Evolutionary conservation across 2,329 filamentous ascomycete species (phyloP), one percentile per base, ranked within the genome.

Genomic region (Ilyonectria destructans): DNA sequence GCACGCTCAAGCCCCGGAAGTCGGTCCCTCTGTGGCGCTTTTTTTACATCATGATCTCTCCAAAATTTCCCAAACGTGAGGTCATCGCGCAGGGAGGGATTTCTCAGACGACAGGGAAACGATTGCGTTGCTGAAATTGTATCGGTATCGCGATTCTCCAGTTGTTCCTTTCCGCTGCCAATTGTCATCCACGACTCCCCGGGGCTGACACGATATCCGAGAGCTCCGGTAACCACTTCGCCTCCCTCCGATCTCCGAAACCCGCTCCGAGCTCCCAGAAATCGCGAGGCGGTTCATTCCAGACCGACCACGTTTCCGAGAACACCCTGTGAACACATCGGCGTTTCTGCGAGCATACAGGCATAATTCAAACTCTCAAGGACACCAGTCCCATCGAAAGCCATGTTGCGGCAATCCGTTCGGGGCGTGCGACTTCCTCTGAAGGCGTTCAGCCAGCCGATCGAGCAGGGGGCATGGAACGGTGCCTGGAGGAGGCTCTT

Each of bases 331-430:
- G n/a, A 35, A 35, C 19, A 54, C 0, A 13, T 19, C 10, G 3
- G 31, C n/a, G 31, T 17, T 21, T 6, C 17, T 54, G n/a, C 19
- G n/a, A 31, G 7, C 51, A 9, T 23, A 6, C 26, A 26, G 12
- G 6, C 37, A 19, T 31, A 17, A n/a, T 31, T 40, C 1, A 6
- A 3, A 6, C 17, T 15, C 12, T 4, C 6, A 43, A 43, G 21
- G 23, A 33, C 33, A 31, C 35, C n/a, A 31, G 8, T 43, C 12
- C 4, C 23, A 8, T 12, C 21, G 21, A 29, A 12, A 62, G 61
- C 4, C 58, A 80, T 80, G 77, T 69, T 79, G 48, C 74, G 75
- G 68, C 71, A 76, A 56, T 63, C 74, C 55, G 52, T 78, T 43
- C 73, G 75, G 48, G 69, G 75, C 23, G 67, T 73, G 26, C 69